phyloP scores from a whole-genome alignment of 805 yeast species.

The Spencermartinsiella europaea region DNA sequence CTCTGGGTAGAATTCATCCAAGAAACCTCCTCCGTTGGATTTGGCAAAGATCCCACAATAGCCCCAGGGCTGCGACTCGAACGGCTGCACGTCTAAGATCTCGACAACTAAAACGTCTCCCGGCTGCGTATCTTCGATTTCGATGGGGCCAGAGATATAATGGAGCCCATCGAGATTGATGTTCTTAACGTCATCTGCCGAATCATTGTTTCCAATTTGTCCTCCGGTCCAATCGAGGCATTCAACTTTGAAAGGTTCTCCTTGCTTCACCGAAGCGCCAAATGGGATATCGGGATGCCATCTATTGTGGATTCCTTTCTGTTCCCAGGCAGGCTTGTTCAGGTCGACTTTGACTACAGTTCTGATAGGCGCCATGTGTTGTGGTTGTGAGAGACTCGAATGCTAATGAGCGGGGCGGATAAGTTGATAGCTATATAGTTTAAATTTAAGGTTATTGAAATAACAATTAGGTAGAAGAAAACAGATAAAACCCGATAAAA shows the following conservation, averaged over 20 bases:
- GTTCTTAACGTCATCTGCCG: conserved; percentile 44
- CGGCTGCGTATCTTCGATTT: conserved; percentile 40
- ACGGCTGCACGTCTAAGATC: conserved; percentile 48
- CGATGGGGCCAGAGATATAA: conserved; percentile 47
- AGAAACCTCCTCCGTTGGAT: conserved; percentile 48
- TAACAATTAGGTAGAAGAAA: too few relatives aligned
- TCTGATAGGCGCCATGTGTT: conserved; percentile 28
- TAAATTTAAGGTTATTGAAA: too few relatives aligned
- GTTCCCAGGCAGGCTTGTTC: conserved; percentile 42
- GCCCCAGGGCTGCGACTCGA: conserved; percentile 51
- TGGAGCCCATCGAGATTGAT: conserved; percentile 44
- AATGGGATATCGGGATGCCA: conserved; percentile 52
- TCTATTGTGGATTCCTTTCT: conserved; percentile 45
- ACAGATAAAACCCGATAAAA: too few relatives aligned
- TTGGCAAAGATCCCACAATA: conserved; percentile 46
- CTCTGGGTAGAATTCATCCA: conserved; percentile 45
- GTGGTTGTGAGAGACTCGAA: too few relatives aligned
- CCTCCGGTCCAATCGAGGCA: conserved; percentile 55
- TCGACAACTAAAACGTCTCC: conserved; percentile 48
- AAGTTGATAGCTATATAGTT: too few relatives aligned
- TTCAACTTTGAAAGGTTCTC: conserved; percentile 44
- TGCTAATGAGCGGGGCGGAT: too few relatives aligned
- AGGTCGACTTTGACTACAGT: conserved; percentile 40
- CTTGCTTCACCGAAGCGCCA: conserved; percentile 36
- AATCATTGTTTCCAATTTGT: conserved; percentile 43